Conservation (phyloP, 148 eudicot species). For the Heliosperma pusillum region DNA sequence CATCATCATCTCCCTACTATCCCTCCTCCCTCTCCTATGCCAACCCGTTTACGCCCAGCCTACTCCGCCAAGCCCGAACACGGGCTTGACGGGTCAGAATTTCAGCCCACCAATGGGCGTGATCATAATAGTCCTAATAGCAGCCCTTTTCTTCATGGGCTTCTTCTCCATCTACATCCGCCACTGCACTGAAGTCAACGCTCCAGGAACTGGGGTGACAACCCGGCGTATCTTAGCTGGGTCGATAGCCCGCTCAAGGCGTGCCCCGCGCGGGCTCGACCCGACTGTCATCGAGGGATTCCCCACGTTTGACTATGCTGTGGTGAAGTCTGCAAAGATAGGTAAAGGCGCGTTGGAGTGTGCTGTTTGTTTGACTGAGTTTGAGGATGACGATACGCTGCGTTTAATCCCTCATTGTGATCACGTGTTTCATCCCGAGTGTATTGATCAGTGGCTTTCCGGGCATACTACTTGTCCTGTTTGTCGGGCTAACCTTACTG, state of each 20-base stretch:
- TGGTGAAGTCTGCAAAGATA: slow-evolving; percentile 36
- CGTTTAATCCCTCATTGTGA: slow-evolving; percentile 48
- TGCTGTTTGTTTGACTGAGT: slow-evolving; percentile 53
- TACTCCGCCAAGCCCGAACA: not conserved
- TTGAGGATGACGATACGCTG: slow-evolving; percentile 47
- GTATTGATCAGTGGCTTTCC: slow-evolving; percentile 47
- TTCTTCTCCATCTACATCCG: slow-evolving; percentile 73
- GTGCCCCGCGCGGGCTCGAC: slow-evolving; percentile 43
- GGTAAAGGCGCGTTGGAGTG: slow-evolving; percentile 55
- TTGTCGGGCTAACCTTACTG: slow-evolving; percentile 24
- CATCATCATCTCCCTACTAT: not conserved
- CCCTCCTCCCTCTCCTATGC: not conserved
- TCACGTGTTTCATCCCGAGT: slow-evolving; percentile 54
- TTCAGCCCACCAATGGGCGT: slow-evolving; percentile 58
- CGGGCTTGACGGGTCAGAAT: not conserved
- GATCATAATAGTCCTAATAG: slow-evolving; percentile 43
- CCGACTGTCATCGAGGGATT: slow-evolving; percentile 33
- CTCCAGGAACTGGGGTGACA: slow-evolving; percentile 8
- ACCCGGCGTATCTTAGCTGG: slow-evolving; percentile 18
- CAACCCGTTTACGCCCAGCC: slow-evolving; percentile 11
- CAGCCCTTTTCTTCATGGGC: slow-evolving; percentile 61
- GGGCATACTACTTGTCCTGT: slow-evolving; percentile 53
- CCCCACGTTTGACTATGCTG: slow-evolving; percentile 40
- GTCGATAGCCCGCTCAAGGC: slow-evolving; percentile 25
- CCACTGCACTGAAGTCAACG: slow-evolving; percentile 38